Evolutionary conservation across 2,329 filamentous ascomycete genomes (phyloP).

Genomic region (Leptosphaerulina australis): DNA sequence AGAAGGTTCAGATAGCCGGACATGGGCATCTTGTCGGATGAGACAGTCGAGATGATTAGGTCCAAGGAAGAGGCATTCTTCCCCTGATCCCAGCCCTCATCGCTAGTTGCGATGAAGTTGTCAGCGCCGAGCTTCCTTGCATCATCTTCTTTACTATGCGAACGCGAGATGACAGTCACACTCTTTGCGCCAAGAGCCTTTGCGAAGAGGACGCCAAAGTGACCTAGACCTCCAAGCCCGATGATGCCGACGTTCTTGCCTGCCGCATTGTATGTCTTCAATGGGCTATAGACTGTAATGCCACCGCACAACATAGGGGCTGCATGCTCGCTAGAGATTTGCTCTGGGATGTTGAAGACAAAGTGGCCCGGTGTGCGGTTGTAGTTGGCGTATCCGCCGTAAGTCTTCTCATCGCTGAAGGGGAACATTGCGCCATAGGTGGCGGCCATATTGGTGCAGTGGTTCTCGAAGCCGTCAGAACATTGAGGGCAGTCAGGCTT

Average conservation of each 20-base stretch:
- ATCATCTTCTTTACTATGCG: constrained; percentile 64
- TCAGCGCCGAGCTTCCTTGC: constrained; percentile 65
- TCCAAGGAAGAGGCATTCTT: constrained; percentile 61
- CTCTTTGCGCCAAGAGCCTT: constrained; percentile 72
- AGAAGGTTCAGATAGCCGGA: constrained; percentile 66
- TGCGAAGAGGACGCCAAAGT: constrained; percentile 73
- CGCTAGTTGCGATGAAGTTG: constrained; percentile 64
- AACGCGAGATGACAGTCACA: constrained; percentile 68
- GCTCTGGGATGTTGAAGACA: constrained; percentile 75
- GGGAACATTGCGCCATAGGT: constrained; percentile 56
- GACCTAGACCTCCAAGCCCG: constrained; percentile 74
- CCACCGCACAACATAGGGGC: constrained; percentile 86
- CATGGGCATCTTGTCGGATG: constrained; percentile 58
- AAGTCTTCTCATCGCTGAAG: constrained; percentile 63
- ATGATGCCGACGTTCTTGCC: constrained; percentile 79
- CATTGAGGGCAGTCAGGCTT: constrained; percentile 51
- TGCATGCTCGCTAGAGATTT: constrained; percentile 62
- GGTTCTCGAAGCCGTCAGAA: constrained; percentile 56
- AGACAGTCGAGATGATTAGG: constrained; percentile 64
- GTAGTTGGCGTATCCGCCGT: constrained; percentile 69
- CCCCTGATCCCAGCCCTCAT: constrained; percentile 64
- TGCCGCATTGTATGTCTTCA: constrained; percentile 75
- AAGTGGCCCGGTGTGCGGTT: constrained; percentile 77
- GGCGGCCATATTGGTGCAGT: constrained; percentile 52
- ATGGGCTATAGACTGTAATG: constrained; percentile 76